phyloP scores from a whole-genome alignment of 345 rosid genomes.

The Eucalyptus cloeziana region DNA sequence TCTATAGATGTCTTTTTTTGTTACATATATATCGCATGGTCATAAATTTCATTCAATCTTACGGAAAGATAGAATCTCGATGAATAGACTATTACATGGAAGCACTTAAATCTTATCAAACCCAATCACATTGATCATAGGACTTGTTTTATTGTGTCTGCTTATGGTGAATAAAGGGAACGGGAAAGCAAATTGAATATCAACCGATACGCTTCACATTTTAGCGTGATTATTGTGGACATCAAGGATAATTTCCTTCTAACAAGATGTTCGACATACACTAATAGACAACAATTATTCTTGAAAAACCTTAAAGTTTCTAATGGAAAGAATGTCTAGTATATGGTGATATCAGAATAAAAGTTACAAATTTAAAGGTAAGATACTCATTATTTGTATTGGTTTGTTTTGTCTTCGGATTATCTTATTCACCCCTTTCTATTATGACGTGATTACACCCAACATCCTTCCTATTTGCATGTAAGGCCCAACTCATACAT shows the following conservation, averaged over 20 bases:
- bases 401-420: background rate
- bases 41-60: background rate
- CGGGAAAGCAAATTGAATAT: background rate
- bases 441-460: background rate
- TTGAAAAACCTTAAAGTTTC: background rate
- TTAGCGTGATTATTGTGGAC: background rate
- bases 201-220: background rate
- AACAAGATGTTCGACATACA: background rate
- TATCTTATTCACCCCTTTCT: background rate
- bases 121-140: background rate
- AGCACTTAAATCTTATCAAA: background rate
- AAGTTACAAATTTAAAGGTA: background rate
- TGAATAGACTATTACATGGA: background rate
- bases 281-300: background rate
- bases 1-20: background rate
- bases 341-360: background rate
- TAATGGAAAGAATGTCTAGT: background rate
- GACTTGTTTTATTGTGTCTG: background rate
- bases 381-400: background rate
- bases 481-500: background rate
- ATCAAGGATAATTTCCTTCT: background rate
- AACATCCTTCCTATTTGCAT: background rate
- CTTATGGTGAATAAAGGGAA: background rate
- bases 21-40: background rate
- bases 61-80: background rate